Conservation (phyloP, 495 filamentous ascomycete species). For the Aspergillus hancockii region DNA sequence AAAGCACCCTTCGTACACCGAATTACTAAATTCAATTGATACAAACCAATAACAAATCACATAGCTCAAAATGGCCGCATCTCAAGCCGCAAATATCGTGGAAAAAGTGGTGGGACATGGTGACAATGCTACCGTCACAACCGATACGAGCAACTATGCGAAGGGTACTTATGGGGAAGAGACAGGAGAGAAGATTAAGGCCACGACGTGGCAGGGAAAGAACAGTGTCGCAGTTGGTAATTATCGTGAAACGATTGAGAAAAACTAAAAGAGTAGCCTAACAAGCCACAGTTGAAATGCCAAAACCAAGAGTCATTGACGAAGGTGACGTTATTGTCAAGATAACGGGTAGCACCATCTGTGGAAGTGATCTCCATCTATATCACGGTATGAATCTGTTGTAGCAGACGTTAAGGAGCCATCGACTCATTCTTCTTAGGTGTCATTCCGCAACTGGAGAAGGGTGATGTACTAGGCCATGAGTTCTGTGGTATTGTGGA, state of each 20-base stretch:
- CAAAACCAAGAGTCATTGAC: constrained; percentile 71
- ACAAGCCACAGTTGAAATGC: constrained; percentile 51
- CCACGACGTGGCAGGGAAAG: constrained; percentile 41
- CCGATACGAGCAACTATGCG: constrained; percentile 21
- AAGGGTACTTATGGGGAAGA: constrained; percentile 8
- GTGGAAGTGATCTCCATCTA: constrained; percentile 83
- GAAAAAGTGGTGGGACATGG: constrained; percentile 67
- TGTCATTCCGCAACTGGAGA: constrained; percentile 67
- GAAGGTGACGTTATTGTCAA: constrained; percentile 77
- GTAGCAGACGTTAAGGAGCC: neutral
- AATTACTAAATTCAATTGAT: neutral
- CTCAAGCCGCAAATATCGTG: constrained; percentile 59
- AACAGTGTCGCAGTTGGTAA: constrained; percentile 37
- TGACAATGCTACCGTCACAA: constrained; percentile 22
- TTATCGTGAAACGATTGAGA: neutral
- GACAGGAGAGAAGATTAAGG: constrained; percentile 19
- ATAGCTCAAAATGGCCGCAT: constrained; percentile 47
- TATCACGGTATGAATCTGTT: constrained; percentile 55
- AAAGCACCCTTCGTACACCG: neutral
- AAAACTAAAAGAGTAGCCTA: neutral
- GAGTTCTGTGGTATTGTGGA: constrained; percentile 87
- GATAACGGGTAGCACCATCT: constrained; percentile 84
- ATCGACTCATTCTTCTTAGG: constrained; percentile 30
- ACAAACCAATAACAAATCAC: neutral
- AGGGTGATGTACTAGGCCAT: constrained; percentile 88